A percentile compares a stretch with the other conserved stretches of the same genome.
Evolutionary conservation across 164 flowering plant genomes (phyloP).

Genomic region (Liriodendron chinense): DNA sequence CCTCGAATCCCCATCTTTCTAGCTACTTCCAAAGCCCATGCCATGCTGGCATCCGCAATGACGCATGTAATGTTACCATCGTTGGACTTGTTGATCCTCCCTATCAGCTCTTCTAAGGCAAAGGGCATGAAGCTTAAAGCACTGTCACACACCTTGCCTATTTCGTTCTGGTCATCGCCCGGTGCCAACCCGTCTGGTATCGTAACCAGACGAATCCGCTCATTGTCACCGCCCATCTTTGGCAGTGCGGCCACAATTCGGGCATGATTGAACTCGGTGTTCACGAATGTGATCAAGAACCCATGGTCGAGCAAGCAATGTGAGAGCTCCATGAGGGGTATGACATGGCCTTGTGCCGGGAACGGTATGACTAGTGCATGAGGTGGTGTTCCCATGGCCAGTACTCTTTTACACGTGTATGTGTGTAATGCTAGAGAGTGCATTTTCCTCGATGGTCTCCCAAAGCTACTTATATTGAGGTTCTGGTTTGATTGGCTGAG

Average conservation of each 20-base stretch:
- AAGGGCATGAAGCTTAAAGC: not conserved
- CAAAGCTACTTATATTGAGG: no score
- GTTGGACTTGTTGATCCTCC: conserved; percentile 7
- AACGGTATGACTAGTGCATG: conserved; percentile 26
- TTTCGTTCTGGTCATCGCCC: conserved; percentile 9
- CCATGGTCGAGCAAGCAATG: conserved; percentile 26
- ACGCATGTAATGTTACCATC: conserved; percentile 10
- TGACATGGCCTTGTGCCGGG: conserved; percentile 32
- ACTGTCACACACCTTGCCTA: not conserved
- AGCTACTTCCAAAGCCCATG: conserved; percentile 10
- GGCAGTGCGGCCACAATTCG: not conserved
- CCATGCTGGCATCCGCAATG: conserved; percentile 12
- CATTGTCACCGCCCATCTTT: not conserved
- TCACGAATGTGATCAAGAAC: conserved; percentile 19
- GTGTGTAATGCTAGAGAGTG: no score
- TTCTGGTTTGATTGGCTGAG: no score
- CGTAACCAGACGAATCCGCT: conserved; percentile 10
- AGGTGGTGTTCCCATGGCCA: conserved; percentile 15
- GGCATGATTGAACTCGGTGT: conserved; percentile 7
- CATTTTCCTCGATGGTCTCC: no score
- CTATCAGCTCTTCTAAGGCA: conserved; percentile 15
- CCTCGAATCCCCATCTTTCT: conserved; percentile 14
- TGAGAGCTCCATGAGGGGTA: conserved; percentile 26
- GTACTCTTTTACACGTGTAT: not conserved
- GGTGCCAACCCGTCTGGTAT: conserved; percentile 18